phyloP scores from a whole-genome alignment of 495 filamentous ascomycete species.

The Neurospora sp. region DNA sequence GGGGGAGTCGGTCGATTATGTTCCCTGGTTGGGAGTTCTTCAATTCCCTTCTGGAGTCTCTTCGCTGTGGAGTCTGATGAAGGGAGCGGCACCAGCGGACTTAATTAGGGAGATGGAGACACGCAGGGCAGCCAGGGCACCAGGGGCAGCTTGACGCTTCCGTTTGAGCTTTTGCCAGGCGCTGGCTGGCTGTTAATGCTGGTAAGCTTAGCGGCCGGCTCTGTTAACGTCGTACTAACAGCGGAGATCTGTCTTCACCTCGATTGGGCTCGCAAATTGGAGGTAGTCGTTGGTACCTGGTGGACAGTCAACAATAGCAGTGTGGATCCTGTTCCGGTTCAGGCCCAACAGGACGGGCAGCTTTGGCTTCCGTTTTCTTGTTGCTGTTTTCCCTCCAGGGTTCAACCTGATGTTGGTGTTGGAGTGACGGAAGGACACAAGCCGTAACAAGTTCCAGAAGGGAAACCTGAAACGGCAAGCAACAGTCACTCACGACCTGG shows the following conservation, averaged over 20 bases:
- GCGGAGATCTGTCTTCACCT: background rate
- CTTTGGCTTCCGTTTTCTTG: background rate
- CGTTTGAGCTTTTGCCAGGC: background rate
- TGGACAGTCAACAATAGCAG: background rate
- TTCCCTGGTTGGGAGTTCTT: background rate
- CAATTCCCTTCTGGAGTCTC: background rate
- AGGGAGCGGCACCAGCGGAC: background rate
- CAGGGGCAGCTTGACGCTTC: background rate
- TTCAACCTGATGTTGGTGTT: background rate
- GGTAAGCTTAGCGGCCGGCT: background rate
- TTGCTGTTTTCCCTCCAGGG: background rate
- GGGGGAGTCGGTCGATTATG: background rate
- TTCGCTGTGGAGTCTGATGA: background rate
- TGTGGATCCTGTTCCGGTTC: background rate
- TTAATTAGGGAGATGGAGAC: background rate
- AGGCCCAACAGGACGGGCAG: background rate
- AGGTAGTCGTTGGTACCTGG: background rate
- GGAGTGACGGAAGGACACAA: background rate
- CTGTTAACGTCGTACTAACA: background rate
- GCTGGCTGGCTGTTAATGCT: background rate
- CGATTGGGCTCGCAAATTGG: background rate
- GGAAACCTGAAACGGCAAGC: constrained; percentile 13
- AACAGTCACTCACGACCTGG: background rate
- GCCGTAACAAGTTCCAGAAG: constrained; percentile 6
- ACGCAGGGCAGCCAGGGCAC: background rate